A percentile compares a stretch with the other conserved stretches of the same genome.
These are phyloP conservation scores for Verticillium longisporum DNA, from an alignment of 2,329 filamentous ascomycete genomes.

Conservation along the genomic window DNA sequence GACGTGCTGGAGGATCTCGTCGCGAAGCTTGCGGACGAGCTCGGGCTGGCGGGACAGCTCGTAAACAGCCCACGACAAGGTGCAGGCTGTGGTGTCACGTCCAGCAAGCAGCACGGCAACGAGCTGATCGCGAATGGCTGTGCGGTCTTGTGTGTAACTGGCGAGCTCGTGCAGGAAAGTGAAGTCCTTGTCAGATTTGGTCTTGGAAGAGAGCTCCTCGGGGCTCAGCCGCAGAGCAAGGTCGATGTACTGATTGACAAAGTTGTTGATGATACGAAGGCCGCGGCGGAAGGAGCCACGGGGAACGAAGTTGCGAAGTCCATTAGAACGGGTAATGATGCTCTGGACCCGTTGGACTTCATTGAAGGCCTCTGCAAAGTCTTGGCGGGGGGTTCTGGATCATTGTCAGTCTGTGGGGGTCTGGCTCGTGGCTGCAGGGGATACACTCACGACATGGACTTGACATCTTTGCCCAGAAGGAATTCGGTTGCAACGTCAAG, in stretches of 20 bases:
- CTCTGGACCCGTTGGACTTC: slow-evolving; percentile 71
- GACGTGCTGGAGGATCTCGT: slow-evolving; percentile 63
- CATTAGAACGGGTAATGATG: slow-evolving; percentile 55
- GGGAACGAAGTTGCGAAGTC: slow-evolving; percentile 42
- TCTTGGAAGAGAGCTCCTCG: slow-evolving; percentile 66
- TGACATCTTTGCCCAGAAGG: slow-evolving; percentile 69
- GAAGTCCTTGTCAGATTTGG: slow-evolving; percentile 64
- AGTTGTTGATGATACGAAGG: slow-evolving; percentile 64
- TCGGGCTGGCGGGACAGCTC: slow-evolving; percentile 69
- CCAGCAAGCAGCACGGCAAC: slow-evolving; percentile 78
- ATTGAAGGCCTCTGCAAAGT: slow-evolving; percentile 76
- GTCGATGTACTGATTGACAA: slow-evolving; percentile 74
- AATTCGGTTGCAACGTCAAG: slow-evolving; percentile 85
- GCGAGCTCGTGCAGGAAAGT: slow-evolving; percentile 86
- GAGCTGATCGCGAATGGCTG: slow-evolving; percentile 76
- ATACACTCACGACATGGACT: slow-evolving; percentile 42
- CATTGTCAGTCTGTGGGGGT: not conserved
- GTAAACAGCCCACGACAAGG: slow-evolving; percentile 76
- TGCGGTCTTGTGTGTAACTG: slow-evolving; percentile 65
- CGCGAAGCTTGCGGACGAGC: slow-evolving; percentile 59
- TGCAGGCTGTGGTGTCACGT: slow-evolving; percentile 78
- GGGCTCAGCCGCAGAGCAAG: slow-evolving; percentile 61
- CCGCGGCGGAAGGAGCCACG: slow-evolving; percentile 55
- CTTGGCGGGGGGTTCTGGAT: slow-evolving; percentile 41
- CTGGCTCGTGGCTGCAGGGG: not conserved